These are phyloP conservation scores for Macroventuria anomochaeta DNA, from an alignment of 2,329 filamentous ascomycete genomes.

Conservation along the genomic window DNA sequence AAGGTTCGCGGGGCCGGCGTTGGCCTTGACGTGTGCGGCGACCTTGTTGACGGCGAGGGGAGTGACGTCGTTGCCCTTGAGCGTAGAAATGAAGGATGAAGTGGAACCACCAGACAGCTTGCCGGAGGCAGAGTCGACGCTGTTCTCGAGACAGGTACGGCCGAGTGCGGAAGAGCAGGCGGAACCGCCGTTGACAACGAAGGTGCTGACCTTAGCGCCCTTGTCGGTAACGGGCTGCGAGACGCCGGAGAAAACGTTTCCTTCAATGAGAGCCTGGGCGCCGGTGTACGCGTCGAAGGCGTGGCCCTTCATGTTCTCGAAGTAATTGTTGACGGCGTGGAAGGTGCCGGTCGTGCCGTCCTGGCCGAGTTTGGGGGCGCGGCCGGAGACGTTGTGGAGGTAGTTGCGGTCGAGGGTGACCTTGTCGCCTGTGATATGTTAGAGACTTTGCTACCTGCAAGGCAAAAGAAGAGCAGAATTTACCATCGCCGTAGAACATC, in stretches of 20 bases:
- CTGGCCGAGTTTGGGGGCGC: conserved; percentile 53
- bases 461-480: not conserved
- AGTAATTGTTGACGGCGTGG: conserved; percentile 40
- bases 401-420: conserved; percentile 56
- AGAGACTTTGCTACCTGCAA: not conserved
- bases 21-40: conserved; percentile 28
- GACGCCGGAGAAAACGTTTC: conserved; percentile 55
- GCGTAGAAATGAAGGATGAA: conserved; percentile 20
- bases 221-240: conserved; percentile 48
- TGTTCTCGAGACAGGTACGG: conserved; percentile 28
- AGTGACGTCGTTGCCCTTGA: conserved; percentile 23
- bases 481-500: conserved; percentile 41
- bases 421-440: conserved; percentile 39
- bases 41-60: conserved; percentile 25
- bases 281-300: conserved; percentile 51
- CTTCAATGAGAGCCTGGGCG: conserved; percentile 47
- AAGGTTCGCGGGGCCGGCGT: conserved; percentile 24
- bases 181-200: conserved; percentile 36
- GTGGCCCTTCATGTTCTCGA: conserved; percentile 51
- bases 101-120: conserved; percentile 19
- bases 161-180: conserved; percentile 27
- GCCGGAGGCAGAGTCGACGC: conserved; percentile 28
- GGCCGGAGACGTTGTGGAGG: conserved; percentile 55
- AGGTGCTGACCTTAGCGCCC: conserved; percentile 35
- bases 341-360: conserved; percentile 35